Base-by-base conservation (phyloP, 495 filamentous ascomycete genomes). In the Penicillium waksmanii region DNA sequence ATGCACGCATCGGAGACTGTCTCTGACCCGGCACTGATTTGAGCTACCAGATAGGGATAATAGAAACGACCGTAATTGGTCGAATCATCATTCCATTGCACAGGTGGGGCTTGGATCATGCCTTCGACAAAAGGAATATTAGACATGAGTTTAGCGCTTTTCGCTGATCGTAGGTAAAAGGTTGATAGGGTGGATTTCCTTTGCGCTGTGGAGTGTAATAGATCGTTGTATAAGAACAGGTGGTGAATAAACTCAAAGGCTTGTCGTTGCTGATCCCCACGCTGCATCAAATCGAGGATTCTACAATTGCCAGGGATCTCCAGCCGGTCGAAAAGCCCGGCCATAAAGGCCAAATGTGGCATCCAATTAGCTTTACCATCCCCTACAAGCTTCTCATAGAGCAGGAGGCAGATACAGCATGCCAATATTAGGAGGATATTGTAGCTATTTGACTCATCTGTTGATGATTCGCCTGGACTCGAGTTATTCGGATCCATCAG, bases 191-290 rank as follows among this genome's bases (percentile, higher is more conserved):
- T 47, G 9, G 49, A 31, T 19, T 5, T 54, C 19, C 50, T 33
- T 34, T 12, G 49, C 2, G 49, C 44, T 3, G 48, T 60, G 5
- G 57, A 53, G 3, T 44, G 36, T 9, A 60, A 25, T 9, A 60
- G 51, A 19, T 60, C 57, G 18, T 60, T 46, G 18, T 60, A 60
- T 19, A 53, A 34, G 36, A 60, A 48, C 5, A 60, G 23, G 9
- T 36, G 53, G 21, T 53, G 50, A 13, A 60, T 40, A 21, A 60
- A 60, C 10, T 23, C 31, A 27, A 53, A 60, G 12, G 50, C 40
- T 12, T 13, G 8, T 3, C 23, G 3, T 19, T 54, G 51, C 11
- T 42, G 35, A 23, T 36, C 13, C 10, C 23, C 17, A 1, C 15
- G 18, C 15, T 15, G 11, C 3, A 40, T 54, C 10, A 6, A 23